Evolutionary conservation across 1,284 basidiomycete species (phyloP), one percentile per base, ranked within the genome.

Genomic region (Tetrapyrgos nigripes): DNA sequence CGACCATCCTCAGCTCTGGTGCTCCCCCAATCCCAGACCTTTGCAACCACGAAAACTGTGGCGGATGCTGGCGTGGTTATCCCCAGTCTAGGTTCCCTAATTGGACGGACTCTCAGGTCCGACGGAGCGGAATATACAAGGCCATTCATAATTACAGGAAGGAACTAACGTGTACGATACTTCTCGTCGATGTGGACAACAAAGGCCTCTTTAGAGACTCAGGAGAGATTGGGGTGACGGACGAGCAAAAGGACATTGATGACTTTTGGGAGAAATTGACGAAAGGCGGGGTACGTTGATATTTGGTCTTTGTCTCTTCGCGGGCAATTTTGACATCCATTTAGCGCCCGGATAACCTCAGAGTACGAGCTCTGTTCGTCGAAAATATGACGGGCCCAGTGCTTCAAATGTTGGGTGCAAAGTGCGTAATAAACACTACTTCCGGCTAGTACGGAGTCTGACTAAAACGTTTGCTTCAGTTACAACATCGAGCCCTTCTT

Each of bases 401-500:
- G 2, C 64, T 83, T 33, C 77, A 80, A 62, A 82, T 82, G 77
- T 68, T 83, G 0, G 81, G 81, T 27, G 70, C 77, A 35, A 78
- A 71, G 80, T 80, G 61, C 33, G 69, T 63, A 33, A 44, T 28
- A 8, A 6, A 10, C 13, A 11, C 21, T 10, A 11, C 23, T 31
- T 57, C 45, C 46, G 24, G 3, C n/a, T 24, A 17, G 17, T 44
- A 14, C 29, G 8, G n/a, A 13, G 24, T 35, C 21, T n/a, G 26
- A 35, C 28, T 49, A 51, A 35, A 35, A 35, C 14, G n/a, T n/a
- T n/a, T 40, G 24, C n/a, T 27, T 11, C 44, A 82, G 79, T 68
- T 82, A 76, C 62, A 79, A 80, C 55, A 76, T 82, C 27, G 81
- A 82, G 62, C 80, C 80, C 0, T 83, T 81, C 68, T 83, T 81